phyloP scores from a whole-genome alignment of 148 eudicot genomes.

The Chenopodium berlandieri region DNA sequence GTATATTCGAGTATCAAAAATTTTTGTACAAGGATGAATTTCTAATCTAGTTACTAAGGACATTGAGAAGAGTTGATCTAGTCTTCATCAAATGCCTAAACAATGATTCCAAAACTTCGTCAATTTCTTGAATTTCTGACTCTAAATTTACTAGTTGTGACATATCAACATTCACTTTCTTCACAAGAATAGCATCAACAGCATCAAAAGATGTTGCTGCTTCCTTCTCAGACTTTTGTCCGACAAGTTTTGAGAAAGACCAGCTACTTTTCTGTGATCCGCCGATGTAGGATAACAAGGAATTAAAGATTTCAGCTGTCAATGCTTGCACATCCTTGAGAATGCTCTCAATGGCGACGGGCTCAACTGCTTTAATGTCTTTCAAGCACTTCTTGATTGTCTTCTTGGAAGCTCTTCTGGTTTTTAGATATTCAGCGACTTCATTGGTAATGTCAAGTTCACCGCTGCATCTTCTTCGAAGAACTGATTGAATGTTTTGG shows the following conservation, averaged over 20 bases:
- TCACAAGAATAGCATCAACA: constrained; percentile 16
- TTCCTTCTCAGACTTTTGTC: neutral
- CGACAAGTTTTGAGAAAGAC: constrained; percentile 1
- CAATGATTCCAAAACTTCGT: constrained; percentile 38
- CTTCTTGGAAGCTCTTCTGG: constrained; percentile 28
- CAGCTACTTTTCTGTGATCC: constrained; percentile 16
- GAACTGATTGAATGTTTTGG: constrained; percentile 31
- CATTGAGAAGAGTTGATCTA: constrained; percentile 49
- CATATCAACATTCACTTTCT: neutral
- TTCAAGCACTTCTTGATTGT: constrained; percentile 23
- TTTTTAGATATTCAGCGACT: constrained; percentile 15
- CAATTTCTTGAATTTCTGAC: constrained; percentile 32
- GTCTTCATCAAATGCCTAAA: constrained; percentile 44
- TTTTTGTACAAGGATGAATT: neutral
- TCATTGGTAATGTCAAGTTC: constrained; percentile 20
- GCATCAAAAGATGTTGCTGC: constrained; percentile 17
- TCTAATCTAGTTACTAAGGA: constrained; percentile 37
- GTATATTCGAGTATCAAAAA: neutral
- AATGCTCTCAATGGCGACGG: neutral
- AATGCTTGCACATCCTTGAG: constrained; percentile 18
- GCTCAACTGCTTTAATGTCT: constrained; percentile 13
- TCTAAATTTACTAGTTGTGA: constrained; percentile 25
- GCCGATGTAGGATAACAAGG: constrained; percentile 14
- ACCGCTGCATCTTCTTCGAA: constrained; percentile 31
- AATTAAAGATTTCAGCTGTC: constrained; percentile 3